These are phyloP conservation scores for Ilex asprella DNA, from an alignment of 257 asterid genomes.

Conservation along the genomic window DNA sequence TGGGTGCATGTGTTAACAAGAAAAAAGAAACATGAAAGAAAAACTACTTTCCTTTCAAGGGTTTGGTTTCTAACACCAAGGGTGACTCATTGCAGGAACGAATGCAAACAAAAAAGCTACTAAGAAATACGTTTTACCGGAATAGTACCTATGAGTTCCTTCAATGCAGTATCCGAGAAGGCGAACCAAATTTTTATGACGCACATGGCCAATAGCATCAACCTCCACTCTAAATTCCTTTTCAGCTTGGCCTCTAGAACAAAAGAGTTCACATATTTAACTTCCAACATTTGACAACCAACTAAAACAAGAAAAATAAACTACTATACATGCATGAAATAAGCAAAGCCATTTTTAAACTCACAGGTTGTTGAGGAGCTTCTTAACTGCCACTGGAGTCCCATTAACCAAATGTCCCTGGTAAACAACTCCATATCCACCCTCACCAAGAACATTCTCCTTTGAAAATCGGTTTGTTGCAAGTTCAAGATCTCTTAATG, in stretches of 20 bases:
- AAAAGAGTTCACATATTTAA: not conserved
- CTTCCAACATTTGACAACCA: not conserved
- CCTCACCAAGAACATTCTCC: slow-evolving; percentile 89
- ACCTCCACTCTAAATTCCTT: slow-evolving; percentile 91
- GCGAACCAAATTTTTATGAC: slow-evolving; percentile 94
- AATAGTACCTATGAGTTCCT: slow-evolving; percentile 92
- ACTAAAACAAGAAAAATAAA: not conserved
- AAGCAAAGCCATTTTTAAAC: slow-evolving; percentile 18
- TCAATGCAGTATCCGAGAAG: slow-evolving; percentile 93
- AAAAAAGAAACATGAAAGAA: not conserved
- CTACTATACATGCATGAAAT: not conserved
- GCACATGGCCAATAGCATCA: slow-evolving; percentile 93
- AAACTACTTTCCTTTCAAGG: too few species aligned
- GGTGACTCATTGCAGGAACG: too few species aligned
- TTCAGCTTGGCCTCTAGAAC: slow-evolving; percentile 89
- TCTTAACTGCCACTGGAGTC: slow-evolving; percentile 80
- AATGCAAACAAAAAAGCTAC: too few species aligned
- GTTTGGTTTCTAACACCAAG: too few species aligned
- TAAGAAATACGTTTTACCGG: too few species aligned
- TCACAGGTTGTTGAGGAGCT: slow-evolving; percentile 91
- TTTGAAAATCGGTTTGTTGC: slow-evolving; percentile 81
- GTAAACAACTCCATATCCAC: slow-evolving; percentile 96
- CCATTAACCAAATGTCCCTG: slow-evolving; percentile 75
- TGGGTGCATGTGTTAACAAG: too few species aligned
- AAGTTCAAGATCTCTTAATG: slow-evolving; percentile 74